Base-by-base conservation (phyloP, 2,329 filamentous ascomycete genomes). In the Colletotrichum sp. region DNA sequence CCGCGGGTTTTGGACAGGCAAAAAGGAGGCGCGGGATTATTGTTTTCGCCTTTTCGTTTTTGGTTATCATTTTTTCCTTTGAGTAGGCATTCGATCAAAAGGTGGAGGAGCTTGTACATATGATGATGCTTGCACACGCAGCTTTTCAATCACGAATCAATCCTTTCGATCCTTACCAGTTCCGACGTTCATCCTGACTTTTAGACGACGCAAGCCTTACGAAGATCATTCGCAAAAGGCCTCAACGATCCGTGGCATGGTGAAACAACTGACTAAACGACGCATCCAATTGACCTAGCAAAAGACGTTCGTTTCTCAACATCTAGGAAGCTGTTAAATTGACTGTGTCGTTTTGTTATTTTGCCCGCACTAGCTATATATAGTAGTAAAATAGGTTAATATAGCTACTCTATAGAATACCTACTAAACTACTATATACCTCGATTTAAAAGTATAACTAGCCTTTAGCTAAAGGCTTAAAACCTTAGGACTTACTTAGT, bases 1-100 rank as follows among this genome's bases (percentile, higher is more conserved):
- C 65, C 32, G 59, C 59, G 71, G 60, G 34, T 64, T 69, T 59
- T 55, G 59, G 74, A 32, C 57, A 74, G 65, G 64, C 36, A 73
- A 76, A 76, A 76, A 65, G 70, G 65, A 52, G 63, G 70, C 49
- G 70, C 70, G 59, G 57, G 60, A 24, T 39, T 32, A 32, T 30
- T 39, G 21, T 55, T 72, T 12, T 32, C 28, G 13, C 30, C 26
- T 34, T 32, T 69, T 26, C n/a, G 30, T 21, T 30, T 15, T 16
- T 12, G 44, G 12, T 52, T 52, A 13, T 49, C 3, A 13, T 49
- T 49, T 49, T 7, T 49, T n/a, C 39, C 26, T 59, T 8, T 13
- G 32, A 49, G 57, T 32, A 44, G 7, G 39, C 18, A 74, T 26
- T 52, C 8, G 10, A 52, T 30, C 28, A n/a, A 34, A 62, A 21